These are phyloP conservation scores for Trametes hirsuta DNA, from an alignment of 1,284 basidiomycete species.

Conservation along the genomic window DNA sequence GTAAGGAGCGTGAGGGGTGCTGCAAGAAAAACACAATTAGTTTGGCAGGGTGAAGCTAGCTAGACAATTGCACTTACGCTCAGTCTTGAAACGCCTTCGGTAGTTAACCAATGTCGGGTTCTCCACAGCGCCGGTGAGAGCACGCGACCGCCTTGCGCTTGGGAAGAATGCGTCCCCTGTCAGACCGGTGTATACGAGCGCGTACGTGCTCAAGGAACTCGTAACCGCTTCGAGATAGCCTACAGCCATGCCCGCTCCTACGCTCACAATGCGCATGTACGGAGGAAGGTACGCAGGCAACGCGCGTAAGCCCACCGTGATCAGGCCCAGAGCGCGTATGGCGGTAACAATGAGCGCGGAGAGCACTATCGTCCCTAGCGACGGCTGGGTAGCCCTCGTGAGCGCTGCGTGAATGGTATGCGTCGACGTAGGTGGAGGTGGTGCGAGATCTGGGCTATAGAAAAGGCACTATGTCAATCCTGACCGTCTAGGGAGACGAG, in stretches of 20 bases:
- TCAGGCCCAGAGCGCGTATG: constrained; percentile 57
- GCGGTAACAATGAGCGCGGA: constrained; percentile 78
- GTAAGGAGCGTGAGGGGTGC: constrained; percentile 76
- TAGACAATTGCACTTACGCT: constrained; percentile 47
- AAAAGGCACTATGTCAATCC: background rate
- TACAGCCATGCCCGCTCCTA: constrained; percentile 48
- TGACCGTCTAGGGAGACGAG: too few relatives aligned
- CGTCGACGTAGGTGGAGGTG: constrained; percentile 59
- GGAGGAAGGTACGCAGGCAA: constrained; percentile 60
- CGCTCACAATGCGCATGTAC: constrained; percentile 43
- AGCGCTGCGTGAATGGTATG: constrained; percentile 80
- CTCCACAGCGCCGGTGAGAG: constrained; percentile 54
- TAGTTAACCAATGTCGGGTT: constrained; percentile 41
- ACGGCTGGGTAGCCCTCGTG: constrained; percentile 78
- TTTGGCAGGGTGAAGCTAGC: background rate
- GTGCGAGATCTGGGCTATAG: constrained; percentile 50
- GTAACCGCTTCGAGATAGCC: constrained; percentile 64
- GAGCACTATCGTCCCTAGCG: constrained; percentile 79
- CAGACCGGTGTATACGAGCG: constrained; percentile 84
- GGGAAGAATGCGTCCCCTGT: constrained; percentile 86
- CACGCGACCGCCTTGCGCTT: constrained; percentile 70
- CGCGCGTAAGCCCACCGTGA: constrained; percentile 53
- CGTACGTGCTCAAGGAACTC: constrained; percentile 80
- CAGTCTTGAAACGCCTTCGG: constrained; percentile 54
- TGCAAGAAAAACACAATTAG: constrained; percentile 35